phyloP scores from a whole-genome alignment of 805 yeast genomes.

The Nakazawaea holstii region DNA sequence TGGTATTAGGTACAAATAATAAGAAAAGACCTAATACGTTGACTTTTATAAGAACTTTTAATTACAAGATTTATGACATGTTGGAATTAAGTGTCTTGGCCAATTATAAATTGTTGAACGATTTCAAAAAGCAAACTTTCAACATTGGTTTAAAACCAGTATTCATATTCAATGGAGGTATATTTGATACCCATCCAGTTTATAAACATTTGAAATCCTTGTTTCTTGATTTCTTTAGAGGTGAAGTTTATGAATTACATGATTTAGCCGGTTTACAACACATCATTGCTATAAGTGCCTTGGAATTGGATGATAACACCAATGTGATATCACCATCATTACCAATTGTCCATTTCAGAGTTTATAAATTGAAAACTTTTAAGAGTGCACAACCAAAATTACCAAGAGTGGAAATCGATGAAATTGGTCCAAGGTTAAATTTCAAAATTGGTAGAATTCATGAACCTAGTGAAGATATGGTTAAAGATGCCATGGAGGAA shows the following conservation, averaged over 20 bases:
- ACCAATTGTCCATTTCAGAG: constrained; percentile 86
- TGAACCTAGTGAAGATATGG: constrained; percentile 78
- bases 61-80: constrained; percentile 89
- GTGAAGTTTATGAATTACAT: constrained; percentile 70
- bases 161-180: constrained; percentile 89
- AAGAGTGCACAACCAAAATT: constrained; percentile 75
- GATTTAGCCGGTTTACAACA: constrained; percentile 96
- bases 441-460: constrained; percentile 86
- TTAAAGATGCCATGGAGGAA: constrained; percentile 78
- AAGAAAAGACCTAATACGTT: constrained; percentile 92
- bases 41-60: constrained; percentile 85
- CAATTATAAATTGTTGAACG: constrained; percentile 66
- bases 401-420: constrained; percentile 92
- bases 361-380: constrained; percentile 76
- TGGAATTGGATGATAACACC: constrained; percentile 71
- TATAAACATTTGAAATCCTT: constrained; percentile 82
- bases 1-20: constrained; percentile 74
- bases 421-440: constrained; percentile 93
- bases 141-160: constrained; percentile 89
- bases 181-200: constrained; percentile 84
- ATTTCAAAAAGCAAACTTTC: constrained; percentile 77
- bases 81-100: constrained; percentile 74
- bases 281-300: constrained; percentile 74
- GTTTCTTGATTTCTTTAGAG: constrained; percentile 87
- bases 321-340: constrained; percentile 49